Base-by-base conservation (phyloP, 345 rosid species). In the Ceriops decandra region DNA sequence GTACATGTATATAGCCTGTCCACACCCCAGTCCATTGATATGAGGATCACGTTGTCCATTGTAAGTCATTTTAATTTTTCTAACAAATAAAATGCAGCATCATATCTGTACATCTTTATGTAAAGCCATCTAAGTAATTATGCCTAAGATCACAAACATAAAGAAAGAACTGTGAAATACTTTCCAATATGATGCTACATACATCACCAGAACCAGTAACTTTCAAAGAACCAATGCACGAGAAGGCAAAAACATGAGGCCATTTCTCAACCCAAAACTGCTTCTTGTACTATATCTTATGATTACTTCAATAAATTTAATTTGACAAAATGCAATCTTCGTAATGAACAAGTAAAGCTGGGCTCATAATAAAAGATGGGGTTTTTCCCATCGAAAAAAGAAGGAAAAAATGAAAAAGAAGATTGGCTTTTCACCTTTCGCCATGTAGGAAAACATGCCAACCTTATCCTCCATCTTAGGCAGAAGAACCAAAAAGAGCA, bases 401-500 rank as follows among this genome's bases (percentile, higher is more conserved):
- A 7, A 1, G 36, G 2, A 33, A 33, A 33, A 33, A 33, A 33
- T 6, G 10, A n/a, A 24, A n/a, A n/a, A 52, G n/a, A 52, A 52
- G 10, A 6, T 1, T 52, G 36, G 36, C 36, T 52, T 24, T 19
- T 52, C n/a, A n/a, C 26, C 24, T 62, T 22, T 31, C 6, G 51
- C 57, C 42, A 46, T 56, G 36, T 38, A 60, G 52, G 46, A 36
- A 47, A 31, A 49, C 56, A 35, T 26, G 10, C 7, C n/a, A 28
- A 22, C n/a, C 31, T 22, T 58, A 24, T 59, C 36, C 57, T 57
- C 35, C 47, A 63, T 57, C 63, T 74, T 78, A 82, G 52, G 74
- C 62, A 58, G 88, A 68, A 51, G 78, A 78, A 67, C 80, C 80
- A 60, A 90, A 76, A 64, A 85, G 77, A 32, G 82, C 80, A 64